Conservation (phyloP, 1,284 basidiomycete genomes). For the Papiliotrema flavescens region DNA sequence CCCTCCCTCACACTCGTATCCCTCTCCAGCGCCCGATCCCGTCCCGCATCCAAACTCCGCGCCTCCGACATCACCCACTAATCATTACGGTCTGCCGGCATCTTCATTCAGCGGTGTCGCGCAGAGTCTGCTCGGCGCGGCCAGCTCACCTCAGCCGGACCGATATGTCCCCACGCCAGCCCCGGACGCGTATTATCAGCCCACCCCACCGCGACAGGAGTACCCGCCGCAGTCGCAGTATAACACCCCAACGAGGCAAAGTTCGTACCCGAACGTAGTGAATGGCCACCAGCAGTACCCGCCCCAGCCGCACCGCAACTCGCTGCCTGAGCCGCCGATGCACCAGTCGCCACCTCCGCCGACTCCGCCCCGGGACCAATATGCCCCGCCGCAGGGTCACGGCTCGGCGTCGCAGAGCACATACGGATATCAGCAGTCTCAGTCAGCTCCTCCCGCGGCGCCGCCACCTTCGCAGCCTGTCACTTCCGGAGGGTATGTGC, state of each 20-base stretch:
- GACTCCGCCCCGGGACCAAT: not conserved
- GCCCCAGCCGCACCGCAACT: not conserved
- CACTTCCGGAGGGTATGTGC: constrained; percentile 30
- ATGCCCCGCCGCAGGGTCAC: not conserved
- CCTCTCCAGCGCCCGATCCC: constrained; percentile 16
- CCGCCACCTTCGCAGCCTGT: constrained; percentile 10
- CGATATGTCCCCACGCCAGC: constrained; percentile 10
- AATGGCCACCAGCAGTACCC: not conserved
- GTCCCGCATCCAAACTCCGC: constrained; percentile 26
- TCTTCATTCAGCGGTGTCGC: constrained; percentile 22
- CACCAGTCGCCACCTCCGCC: constrained; percentile 2
- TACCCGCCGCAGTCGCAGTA: not conserved
- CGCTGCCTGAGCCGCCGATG: not conserved
- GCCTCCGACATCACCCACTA: constrained; percentile 16
- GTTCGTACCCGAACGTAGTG: not conserved
- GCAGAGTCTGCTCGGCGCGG: constrained; percentile 10
- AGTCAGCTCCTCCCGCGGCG: not conserved
- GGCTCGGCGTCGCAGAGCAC: not conserved
- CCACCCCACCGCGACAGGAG: constrained; percentile 2
- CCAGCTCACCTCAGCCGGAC: not conserved
- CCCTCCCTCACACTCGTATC: constrained; percentile 5
- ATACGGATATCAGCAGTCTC: not conserved
- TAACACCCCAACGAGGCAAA: constrained; percentile 1
- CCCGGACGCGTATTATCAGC: constrained; percentile 1
- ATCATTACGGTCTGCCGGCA: constrained; percentile 24